Conservation (phyloP, 148 eudicot genomes). For the Tetragonia tetragonoides region DNA sequence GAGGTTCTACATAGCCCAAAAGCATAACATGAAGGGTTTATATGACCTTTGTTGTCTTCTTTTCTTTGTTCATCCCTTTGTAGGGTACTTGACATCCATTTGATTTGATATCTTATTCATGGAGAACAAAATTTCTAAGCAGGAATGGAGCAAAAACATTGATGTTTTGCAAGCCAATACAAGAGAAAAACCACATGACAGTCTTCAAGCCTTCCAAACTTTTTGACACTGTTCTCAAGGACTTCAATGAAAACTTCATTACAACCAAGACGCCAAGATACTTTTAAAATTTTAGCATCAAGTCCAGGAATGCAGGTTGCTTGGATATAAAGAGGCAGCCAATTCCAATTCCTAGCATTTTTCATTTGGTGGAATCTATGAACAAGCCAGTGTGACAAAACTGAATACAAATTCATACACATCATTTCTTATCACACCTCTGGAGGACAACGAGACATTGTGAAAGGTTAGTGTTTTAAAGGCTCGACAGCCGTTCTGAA, state of each 20-base stretch:
- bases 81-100: no score
- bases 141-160: no score
- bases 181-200: no score
- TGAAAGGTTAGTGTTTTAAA: conserved; percentile 29
- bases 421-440: background rate
- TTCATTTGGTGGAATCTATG: background rate
- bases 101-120: no score
- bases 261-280: background rate
- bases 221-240: no score
- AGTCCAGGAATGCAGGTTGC: background rate
- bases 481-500: conserved; percentile 69
- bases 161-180: no score
- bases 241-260: background rate
- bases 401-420: conserved; percentile 3
- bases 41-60: no score
- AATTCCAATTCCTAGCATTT: background rate
- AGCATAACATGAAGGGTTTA: no score
- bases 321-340: background rate
- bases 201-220: no score
- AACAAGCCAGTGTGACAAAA: background rate
- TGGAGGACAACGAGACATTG: background rate
- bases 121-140: no score
- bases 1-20: no score
- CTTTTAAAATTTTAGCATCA: background rate
- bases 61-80: no score